These are phyloP conservation scores for Huiozyma naganishii DNA, from an alignment of 805 yeast genomes.

Conservation along the genomic window DNA sequence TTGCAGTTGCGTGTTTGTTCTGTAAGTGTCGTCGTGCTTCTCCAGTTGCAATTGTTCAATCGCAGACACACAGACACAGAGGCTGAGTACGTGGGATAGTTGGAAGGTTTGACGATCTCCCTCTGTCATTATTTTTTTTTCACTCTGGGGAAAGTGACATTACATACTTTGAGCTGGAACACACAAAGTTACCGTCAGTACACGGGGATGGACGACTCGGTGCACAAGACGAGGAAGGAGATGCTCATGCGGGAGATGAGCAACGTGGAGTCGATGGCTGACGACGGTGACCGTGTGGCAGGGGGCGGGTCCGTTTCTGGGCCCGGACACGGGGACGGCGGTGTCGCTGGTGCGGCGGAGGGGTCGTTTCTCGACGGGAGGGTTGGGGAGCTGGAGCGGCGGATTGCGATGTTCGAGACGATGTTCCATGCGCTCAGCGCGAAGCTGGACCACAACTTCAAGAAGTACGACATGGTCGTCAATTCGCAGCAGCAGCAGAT, in stretches of 20 bases:
- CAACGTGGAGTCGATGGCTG: background rate
- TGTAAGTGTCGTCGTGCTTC: too few species aligned
- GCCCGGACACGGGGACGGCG: too few species aligned
- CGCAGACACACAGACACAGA: too few species aligned
- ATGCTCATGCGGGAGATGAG: background rate
- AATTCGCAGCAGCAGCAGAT: constrained; percentile 26
- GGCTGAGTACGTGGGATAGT: too few species aligned
- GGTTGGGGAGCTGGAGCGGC: constrained; percentile 17
- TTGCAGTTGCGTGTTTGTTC: too few species aligned
- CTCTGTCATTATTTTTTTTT: too few species aligned
- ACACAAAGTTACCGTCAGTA: too few species aligned
- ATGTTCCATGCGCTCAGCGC: constrained; percentile 24
- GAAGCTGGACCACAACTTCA: constrained; percentile 24
- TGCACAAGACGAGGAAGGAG: background rate
- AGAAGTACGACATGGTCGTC: constrained; percentile 22
- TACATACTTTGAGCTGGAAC: too few species aligned
- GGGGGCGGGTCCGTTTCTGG: background rate
- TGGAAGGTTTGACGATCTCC: too few species aligned
- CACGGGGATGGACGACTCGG: background rate
- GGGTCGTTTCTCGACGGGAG: background rate
- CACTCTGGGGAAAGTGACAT: too few species aligned
- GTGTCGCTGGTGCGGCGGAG: too few species aligned
- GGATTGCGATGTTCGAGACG: constrained; percentile 21
- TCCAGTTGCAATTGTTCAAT: too few species aligned
- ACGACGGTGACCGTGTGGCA: background rate